Percentiles rank a stretch among this genome's conserved stretches.
Conservation (phyloP, 1,284 basidiomycete genomes). For the Chiua sp. region DNA sequence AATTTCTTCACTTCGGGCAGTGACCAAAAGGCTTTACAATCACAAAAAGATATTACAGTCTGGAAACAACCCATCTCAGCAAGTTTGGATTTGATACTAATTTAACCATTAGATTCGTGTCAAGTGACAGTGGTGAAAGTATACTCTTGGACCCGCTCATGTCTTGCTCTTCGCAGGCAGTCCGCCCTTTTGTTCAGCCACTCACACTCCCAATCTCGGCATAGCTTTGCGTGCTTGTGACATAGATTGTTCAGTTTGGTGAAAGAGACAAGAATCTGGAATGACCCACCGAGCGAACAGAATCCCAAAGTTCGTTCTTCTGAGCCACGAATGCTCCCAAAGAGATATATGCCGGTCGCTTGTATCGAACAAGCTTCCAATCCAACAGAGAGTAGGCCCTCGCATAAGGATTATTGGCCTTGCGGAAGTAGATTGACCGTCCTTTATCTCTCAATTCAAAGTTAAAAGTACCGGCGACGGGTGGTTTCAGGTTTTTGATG, state of each 20-base stretch:
- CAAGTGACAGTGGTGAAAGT: background rate
- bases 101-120: background rate
- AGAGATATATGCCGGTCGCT: background rate
- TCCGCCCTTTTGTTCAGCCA: slow-evolving; percentile 1
- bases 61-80: slow-evolving; percentile 4
- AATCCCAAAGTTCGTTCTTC: background rate
- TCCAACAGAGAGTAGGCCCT: background rate
- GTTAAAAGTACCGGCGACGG: background rate
- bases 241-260: background rate
- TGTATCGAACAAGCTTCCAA: background rate
- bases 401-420: background rate
- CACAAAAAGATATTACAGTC: background rate
- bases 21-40: background rate
- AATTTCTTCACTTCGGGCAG: background rate
- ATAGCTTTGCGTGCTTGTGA: slow-evolving; percentile 10
- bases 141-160: slow-evolving; percentile 9
- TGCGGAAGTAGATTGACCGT: background rate
- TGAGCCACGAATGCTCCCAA: background rate
- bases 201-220: slow-evolving; percentile 8
- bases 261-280: background rate
- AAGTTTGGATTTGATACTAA: slow-evolving; percentile 13
- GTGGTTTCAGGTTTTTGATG: background rate
- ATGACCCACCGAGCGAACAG: slow-evolving; percentile 9
- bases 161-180: slow-evolving; percentile 3
- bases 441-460: background rate